Evolutionary conservation across 495 filamentous ascomycete genomes (phyloP).

Genomic region (Neurospora africana): DNA sequence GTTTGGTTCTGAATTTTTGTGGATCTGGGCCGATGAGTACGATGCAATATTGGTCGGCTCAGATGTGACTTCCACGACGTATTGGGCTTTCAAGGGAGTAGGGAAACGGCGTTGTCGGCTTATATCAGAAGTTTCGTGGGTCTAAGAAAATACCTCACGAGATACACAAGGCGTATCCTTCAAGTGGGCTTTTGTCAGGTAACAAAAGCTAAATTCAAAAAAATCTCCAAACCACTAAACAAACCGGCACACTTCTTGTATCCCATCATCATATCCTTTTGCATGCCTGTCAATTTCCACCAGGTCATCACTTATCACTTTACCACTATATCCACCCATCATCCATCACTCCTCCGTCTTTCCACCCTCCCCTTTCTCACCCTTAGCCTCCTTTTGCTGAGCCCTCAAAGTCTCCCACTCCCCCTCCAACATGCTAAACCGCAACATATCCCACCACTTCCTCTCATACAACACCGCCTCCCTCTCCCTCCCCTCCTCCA

Average conservation of each 20-base stretch:
- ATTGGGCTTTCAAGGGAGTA: not conserved
- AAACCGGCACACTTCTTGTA: not conserved
- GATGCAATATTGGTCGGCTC: not conserved
- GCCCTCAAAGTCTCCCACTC: conserved; percentile 31
- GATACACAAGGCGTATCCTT: no score
- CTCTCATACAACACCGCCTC: conserved; percentile 34
- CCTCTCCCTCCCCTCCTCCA: conserved; percentile 35
- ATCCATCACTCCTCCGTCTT: not conserved
- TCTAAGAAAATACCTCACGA: not conserved
- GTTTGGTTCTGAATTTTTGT: not conserved
- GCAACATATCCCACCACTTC: conserved; percentile 33
- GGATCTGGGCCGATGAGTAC: not conserved
- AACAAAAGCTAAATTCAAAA: not conserved
- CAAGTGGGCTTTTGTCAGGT: not conserved
- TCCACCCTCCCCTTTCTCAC: not conserved
- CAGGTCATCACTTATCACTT: not conserved
- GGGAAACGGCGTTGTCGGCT: not conserved
- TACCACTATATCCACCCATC: not conserved
- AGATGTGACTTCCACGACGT: not conserved
- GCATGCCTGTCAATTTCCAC: not conserved
- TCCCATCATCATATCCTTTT: not conserved
- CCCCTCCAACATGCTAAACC: conserved; percentile 34
- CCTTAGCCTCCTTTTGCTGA: not conserved
- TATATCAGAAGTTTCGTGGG: not conserved
- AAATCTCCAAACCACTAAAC: not conserved